Percentiles rank a stretch among this genome's conserved stretches.
Evolutionary conservation across 768 basidiomycete genomes (phyloP).

Genomic region (Termitomyces sp.): DNA sequence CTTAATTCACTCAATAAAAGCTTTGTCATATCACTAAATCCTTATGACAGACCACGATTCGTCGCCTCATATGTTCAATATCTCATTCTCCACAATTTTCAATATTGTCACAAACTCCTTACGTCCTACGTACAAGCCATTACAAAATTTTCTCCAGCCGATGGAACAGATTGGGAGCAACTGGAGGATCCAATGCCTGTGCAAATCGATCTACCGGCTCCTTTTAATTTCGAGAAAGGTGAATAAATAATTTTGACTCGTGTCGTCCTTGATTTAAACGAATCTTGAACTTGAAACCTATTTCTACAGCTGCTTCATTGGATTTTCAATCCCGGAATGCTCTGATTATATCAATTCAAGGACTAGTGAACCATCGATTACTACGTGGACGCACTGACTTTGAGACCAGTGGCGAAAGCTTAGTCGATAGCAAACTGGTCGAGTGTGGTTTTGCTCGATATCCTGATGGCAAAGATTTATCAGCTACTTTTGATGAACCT

Average conservation of each 20-base stretch:
- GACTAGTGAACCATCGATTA: background rate
- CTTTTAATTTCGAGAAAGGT: background rate
- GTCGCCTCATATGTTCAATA: background rate
- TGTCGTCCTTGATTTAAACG: too few species aligned
- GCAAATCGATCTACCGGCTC: background rate
- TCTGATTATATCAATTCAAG: background rate
- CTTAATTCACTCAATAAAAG: background rate
- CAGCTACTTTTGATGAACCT: background rate
- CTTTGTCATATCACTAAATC: background rate
- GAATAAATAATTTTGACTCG: background rate
- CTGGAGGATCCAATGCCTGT: background rate
- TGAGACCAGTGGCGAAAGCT: background rate
- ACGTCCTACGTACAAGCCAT: background rate
- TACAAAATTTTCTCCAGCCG: background rate
- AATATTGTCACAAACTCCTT: background rate
- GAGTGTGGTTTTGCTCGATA: background rate
- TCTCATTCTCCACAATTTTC: background rate
- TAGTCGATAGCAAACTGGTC: background rate
- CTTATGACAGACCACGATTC: background rate
- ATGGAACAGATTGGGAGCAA: background rate
- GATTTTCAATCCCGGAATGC: background rate
- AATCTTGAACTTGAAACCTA: background rate
- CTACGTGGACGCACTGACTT: background rate
- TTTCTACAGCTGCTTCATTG: background rate
- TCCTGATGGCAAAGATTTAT: background rate